Evolutionary conservation across 2,329 filamentous ascomycete species (phyloP), one percentile per base, ranked within the genome.

Genomic region (Aureobasidium melanogenum): DNA sequence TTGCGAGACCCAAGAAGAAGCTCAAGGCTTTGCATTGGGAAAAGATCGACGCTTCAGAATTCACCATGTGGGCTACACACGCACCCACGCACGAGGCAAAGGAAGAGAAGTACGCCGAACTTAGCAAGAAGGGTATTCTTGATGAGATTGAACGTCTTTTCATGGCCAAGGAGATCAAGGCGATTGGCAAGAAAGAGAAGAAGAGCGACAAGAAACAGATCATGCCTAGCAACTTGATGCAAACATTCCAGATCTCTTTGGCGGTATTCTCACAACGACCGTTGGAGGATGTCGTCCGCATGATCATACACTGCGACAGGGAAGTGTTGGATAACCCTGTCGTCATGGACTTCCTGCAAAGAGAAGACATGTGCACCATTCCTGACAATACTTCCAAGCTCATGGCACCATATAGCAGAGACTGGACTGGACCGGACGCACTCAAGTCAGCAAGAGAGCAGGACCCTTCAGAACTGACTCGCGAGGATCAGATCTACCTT

Each of bases 1-100:
- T 91, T 63, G 89, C 91, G 57, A 82, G 93, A 68, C 91, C 94
- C 24, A 97, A 97, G 84, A 97, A 96, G 85, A 99, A 97, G 81
- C 90, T 99, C 75, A 99, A 99, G 84, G 93, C 93, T 63, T 82
- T 99, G 67, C 94, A 99, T 78, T 97, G 94, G 93, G 94, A 99
- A 77, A 97, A 97, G 80, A 91, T 99, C 60, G 94, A 99, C 75
- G 84, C 89, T 58, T 89, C 91, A 24, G 86, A 94, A 72, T 88
- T 91, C 55, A 97, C 93, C 59, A 89, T 97, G 68, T 97, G 93
- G 93, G 92, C 91, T 36, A 82, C 85, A 8, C 91, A 96, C 73
- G 84, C 89, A 32, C 88, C 90, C 5, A 95, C 90, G n/a, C 84
- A 86, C 5, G 87, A 95, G 72, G 89, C 88, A 64, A 90, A 92